phyloP scores from a whole-genome alignment of 768 basidiomycete species.

The Auricularia sp. region DNA sequence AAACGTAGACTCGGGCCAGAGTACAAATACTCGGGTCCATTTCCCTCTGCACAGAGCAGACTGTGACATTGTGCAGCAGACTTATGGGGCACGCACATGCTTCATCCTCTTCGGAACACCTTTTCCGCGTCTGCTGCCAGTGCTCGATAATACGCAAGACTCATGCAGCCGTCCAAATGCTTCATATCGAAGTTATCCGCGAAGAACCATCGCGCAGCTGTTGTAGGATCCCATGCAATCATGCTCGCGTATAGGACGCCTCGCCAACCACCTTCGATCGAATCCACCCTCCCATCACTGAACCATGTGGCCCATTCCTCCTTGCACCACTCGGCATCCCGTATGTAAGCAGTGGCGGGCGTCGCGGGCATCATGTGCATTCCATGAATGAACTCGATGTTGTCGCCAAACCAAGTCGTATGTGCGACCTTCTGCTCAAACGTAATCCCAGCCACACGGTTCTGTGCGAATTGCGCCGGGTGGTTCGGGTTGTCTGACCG shows the following conservation, averaged over 20 bases:
- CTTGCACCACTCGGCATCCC: background rate
- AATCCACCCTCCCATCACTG: background rate
- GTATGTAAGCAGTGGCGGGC: conserved; percentile 1
- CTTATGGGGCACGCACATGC: no score
- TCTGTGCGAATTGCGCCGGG: conserved; percentile 3
- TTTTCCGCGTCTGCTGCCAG: background rate
- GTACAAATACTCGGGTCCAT: background rate
- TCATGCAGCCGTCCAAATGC: background rate
- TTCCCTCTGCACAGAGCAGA: background rate
- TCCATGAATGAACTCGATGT: conserved; percentile 7
- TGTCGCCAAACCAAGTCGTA: conserved; percentile 6
- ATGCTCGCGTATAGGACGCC: background rate
- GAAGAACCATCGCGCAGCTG: background rate
- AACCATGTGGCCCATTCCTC: conserved; percentile 6
- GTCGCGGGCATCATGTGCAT: conserved; percentile 8
- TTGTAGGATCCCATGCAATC: background rate
- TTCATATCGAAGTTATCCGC: background rate
- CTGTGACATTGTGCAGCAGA: background rate
- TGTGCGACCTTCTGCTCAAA: conserved; percentile 8
- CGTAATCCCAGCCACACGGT: conserved; percentile 5
- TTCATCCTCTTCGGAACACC: no score
- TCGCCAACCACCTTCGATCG: background rate
- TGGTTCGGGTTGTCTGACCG: conserved; percentile 4
- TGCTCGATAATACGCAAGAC: background rate
- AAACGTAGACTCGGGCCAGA: background rate